Evolutionary conservation across 1,284 basidiomycete genomes (phyloP).

Genomic region (Trametes hirsuta): DNA sequence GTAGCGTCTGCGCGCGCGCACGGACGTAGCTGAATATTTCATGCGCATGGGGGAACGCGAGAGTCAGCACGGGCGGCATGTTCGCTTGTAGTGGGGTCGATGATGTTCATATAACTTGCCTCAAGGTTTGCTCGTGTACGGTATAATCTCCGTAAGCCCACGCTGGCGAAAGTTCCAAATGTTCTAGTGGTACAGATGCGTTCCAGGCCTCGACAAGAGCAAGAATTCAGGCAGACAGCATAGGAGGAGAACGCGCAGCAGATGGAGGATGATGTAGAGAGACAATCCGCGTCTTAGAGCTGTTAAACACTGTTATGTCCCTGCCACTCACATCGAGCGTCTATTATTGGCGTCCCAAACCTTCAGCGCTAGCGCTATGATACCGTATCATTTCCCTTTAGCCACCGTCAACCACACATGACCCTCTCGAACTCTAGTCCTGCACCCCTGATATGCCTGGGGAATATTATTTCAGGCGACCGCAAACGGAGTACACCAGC

Average conservation of each 20-base stretch:
- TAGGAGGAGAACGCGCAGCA: neutral
- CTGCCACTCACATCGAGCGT: too few species aligned
- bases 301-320: too few species aligned
- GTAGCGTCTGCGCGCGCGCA: slow-evolving; percentile 24
- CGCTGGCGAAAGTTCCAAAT: neutral
- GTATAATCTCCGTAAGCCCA: slow-evolving; percentile 2
- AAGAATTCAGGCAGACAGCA: slow-evolving; percentile 6
- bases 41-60: slow-evolving; percentile 15
- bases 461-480: too few species aligned
- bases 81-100: neutral
- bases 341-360: too few species aligned
- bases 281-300: too few species aligned
- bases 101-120: slow-evolving; percentile 7
- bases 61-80: neutral
- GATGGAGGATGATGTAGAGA: neutral
- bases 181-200: slow-evolving; percentile 9
- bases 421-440: too few species aligned
- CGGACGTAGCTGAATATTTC: slow-evolving; percentile 14
- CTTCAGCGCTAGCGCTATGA: too few species aligned
- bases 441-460: too few species aligned
- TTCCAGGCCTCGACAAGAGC: slow-evolving; percentile 4
- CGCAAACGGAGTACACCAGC: too few species aligned
- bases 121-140: slow-evolving; percentile 17
- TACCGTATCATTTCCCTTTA: too few species aligned
- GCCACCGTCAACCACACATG: too few species aligned